Conservation (phyloP, 2,329 filamentous ascomycete genomes). For the Beauveria brongniartii region DNA sequence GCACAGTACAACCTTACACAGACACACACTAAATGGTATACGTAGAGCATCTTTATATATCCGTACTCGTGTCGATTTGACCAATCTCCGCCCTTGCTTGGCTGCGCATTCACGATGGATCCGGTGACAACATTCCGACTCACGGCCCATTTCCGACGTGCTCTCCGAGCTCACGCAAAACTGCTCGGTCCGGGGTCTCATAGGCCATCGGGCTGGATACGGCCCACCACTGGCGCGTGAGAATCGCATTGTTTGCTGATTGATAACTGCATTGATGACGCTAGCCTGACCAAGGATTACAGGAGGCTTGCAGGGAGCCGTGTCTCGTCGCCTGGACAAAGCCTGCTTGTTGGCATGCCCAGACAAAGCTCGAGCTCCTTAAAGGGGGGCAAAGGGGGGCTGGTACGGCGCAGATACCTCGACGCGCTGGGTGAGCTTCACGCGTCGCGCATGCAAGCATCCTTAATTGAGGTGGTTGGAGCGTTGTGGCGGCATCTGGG, state of each 20-base stretch:
- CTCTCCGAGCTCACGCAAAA: slow-evolving; percentile 18
- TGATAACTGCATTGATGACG: slow-evolving; percentile 20
- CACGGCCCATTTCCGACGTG: slow-evolving; percentile 13
- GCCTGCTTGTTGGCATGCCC: not conserved
- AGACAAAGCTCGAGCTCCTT: not conserved
- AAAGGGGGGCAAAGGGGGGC: not conserved
- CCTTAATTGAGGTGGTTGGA: slow-evolving; percentile 15
- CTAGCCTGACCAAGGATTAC: slow-evolving; percentile 18
- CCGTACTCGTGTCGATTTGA: not conserved
- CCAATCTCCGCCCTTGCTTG: not conserved
- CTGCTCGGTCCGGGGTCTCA: slow-evolving; percentile 5
- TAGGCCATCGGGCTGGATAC: slow-evolving; percentile 13
- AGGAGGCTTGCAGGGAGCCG: not conserved
- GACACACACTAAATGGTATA: not conserved
- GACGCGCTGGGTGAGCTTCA: slow-evolving; percentile 16
- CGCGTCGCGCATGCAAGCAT: slow-evolving; percentile 13
- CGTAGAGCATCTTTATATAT: not conserved
- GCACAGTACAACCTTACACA: not conserved
- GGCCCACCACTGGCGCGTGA: slow-evolving; percentile 17
- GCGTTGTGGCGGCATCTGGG: not conserved
- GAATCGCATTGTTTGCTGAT: slow-evolving; percentile 22
- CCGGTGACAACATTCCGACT: not conserved
- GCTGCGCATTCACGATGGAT: slow-evolving; percentile 7
- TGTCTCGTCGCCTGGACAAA: too few species aligned
- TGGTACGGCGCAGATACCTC: slow-evolving; percentile 13